phyloP scores from a whole-genome alignment of 305 asterid species.

The Fraxinus sp. region DNA sequence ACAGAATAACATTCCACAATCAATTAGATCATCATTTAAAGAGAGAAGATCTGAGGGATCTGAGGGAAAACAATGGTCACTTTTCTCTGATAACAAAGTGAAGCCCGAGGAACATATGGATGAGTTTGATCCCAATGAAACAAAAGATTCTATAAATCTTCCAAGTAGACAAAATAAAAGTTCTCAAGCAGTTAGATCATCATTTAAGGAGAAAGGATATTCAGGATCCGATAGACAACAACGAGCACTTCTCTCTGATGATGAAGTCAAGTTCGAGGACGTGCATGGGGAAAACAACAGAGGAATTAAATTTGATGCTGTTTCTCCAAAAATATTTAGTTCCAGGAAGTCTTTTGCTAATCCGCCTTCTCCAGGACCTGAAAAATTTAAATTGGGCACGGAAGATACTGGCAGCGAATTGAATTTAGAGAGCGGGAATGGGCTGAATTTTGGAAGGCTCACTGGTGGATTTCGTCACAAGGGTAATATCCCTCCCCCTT shows the following conservation, averaged over 20 bases:
- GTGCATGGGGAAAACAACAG: slow-evolving; percentile 3
- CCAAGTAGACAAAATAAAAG: slow-evolving; percentile 20
- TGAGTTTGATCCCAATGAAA: slow-evolving; percentile 16
- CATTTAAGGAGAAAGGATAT: slow-evolving; percentile 19
- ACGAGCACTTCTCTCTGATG: slow-evolving; percentile 24
- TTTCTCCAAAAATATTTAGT: slow-evolving; percentile 24
- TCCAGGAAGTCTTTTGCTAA: slow-evolving; percentile 18
- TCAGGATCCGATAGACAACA: slow-evolving; percentile 28
- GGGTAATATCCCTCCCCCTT: slow-evolving; percentile 46
- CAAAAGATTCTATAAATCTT: slow-evolving; percentile 26
- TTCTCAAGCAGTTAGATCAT: slow-evolving; percentile 23
- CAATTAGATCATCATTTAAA: slow-evolving; percentile 26
- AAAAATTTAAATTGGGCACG: slow-evolving; percentile 23
- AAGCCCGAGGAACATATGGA: slow-evolving; percentile 29
- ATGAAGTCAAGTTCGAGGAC: slow-evolving; percentile 27
- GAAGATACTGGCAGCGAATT: slow-evolving; percentile 14
- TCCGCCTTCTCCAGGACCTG: slow-evolving; percentile 28
- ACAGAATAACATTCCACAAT: slow-evolving; percentile 20
- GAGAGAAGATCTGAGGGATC: slow-evolving; percentile 22
- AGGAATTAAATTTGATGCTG: slow-evolving; percentile 21
- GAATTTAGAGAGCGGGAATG: slow-evolving; percentile 35
- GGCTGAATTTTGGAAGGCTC: slow-evolving; percentile 52
- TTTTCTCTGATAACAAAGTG: slow-evolving; percentile 29
- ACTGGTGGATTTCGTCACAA: slow-evolving; percentile 83
- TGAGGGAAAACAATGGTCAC: slow-evolving; percentile 24